Percentiles rank a stretch among this genome's conserved stretches.
Evolutionary conservation across 192 early-diverging fungal genomes (phyloP).

Genomic region (Globomyces pollinis-pini): DNA sequence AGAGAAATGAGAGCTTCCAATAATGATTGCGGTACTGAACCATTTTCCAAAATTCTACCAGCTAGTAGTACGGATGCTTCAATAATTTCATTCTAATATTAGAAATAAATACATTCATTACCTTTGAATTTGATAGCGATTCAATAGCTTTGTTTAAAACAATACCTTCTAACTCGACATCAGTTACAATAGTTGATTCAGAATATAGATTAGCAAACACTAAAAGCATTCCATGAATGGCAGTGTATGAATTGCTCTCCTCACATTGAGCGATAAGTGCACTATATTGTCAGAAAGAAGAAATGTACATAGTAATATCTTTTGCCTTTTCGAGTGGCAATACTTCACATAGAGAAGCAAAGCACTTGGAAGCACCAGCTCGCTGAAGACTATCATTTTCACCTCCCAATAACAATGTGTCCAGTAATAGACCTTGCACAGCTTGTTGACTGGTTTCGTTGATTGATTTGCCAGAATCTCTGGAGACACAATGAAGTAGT

Average conservation of each 20-base stretch:
- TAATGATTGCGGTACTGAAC: neutral
- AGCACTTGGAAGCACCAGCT: conserved; percentile 49
- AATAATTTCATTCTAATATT: neutral
- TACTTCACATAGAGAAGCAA: conserved; percentile 26
- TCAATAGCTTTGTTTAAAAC: too few species aligned
- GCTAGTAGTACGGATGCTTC: conserved; percentile 19
- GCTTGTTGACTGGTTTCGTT: conserved; percentile 52
- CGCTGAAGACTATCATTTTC: conserved; percentile 40
- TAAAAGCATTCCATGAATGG: too few species aligned
- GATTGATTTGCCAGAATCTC: conserved; percentile 43
- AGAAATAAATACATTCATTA: neutral
- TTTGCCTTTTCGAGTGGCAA: neutral
- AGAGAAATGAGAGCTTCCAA: neutral
- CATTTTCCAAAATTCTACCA: conserved; percentile 9
- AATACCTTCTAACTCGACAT: too few species aligned
- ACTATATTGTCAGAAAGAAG: too few species aligned
- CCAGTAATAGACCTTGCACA: conserved; percentile 49
- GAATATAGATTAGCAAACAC: too few species aligned
- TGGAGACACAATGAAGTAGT: conserved; percentile 44
- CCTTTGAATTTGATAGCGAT: too few species aligned
- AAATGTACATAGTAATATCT: too few species aligned
- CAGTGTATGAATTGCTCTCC: too few species aligned
- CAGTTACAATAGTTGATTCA: too few species aligned
- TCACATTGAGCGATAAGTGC: too few species aligned
- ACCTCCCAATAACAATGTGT: conserved; percentile 44